phyloP scores from a whole-genome alignment of 371 early-diverging fungal species.

The Mortierella sp. region DNA sequence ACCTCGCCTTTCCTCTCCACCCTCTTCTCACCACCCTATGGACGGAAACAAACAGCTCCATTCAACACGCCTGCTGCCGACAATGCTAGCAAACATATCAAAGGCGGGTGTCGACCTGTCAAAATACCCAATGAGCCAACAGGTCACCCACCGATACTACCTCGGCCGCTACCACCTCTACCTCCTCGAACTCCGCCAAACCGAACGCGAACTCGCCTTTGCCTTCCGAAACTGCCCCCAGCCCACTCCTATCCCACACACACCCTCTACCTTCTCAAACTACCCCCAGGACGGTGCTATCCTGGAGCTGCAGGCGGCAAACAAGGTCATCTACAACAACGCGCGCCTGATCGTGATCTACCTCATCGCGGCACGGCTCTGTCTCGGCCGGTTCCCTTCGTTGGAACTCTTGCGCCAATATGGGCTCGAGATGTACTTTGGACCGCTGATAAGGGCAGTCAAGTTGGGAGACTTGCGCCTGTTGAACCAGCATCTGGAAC shows the following conservation, averaged over 20 bases:
- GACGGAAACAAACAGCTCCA: conserved; percentile 25
- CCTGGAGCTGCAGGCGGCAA: conserved; percentile 2
- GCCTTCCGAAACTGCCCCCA: conserved; percentile 62
- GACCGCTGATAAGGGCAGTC: conserved; percentile 24
- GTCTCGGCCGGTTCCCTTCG: conserved; percentile 63
- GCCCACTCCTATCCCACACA: no score
- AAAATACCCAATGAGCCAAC: conserved; percentile 65
- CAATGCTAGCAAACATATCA: conserved; percentile 65
- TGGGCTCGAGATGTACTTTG: conserved; percentile 37
- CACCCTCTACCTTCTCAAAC: conserved; percentile 65
- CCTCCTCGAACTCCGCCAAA: conserved; percentile 55
- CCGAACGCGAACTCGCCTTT: conserved; percentile 61
- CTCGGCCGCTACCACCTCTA: conserved; percentile 67
- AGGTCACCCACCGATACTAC: conserved; percentile 70
- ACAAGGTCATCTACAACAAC: conserved; percentile 17
- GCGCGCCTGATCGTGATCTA: conserved; percentile 61
- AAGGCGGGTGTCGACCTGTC: conserved; percentile 60
- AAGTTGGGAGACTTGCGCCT: conserved; percentile 30
- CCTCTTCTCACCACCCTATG: no score
- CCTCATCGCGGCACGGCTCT: conserved; percentile 66
- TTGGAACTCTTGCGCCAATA: conserved; percentile 57
- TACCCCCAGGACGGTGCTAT: conserved; percentile 52
- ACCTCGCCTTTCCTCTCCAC: background rate
- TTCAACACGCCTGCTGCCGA: conserved; percentile 66
- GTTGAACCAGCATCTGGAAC: conserved; percentile 5